Base-by-base conservation (phyloP, 495 filamentous ascomycete genomes). In the Talaromyces nanjingensis region DNA sequence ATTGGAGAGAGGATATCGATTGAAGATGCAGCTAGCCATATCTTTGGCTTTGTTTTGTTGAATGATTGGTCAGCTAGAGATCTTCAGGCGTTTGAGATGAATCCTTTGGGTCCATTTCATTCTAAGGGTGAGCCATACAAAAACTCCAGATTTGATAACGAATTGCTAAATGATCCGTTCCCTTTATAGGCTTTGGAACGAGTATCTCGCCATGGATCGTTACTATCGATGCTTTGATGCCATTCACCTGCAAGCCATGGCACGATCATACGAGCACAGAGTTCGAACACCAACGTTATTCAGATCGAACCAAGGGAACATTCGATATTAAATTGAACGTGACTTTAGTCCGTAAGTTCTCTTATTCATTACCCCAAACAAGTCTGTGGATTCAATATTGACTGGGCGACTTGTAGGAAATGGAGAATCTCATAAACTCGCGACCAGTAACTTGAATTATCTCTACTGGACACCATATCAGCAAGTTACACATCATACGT, bases 1-100 rank as follows among this genome's bases (percentile, higher is more conserved):
- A 24, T 25, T 1, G 31, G 63, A 0, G 54, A 68, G 42, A 66
- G 69, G 14, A 25, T 75, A 20, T 66, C 65, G 16, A 70, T 73
- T 0, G 68, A 65, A 25, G 75, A 89, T 52, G 92, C 92, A 1
- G 83, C 86, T 37, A 83, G 90, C 29, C 72, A 83, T 69, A 79
- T 96, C n/a, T 94, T 96, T 71, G 92, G 92, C 1, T 80, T 91
- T 45, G 91, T 96, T 5, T 73, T 96, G 59, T 74, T 96, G 74
- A 96, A 96, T 72, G 91, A 96, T 70, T 96, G 92, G 92, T 56
- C 53, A 14, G 72, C 71, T 16, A 71, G 74, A n/a, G 72, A 77
- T 65, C 70, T 77, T 64, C 74, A 77, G 65, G 66, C 64, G 20
- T 66, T 65, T 8, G 74, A 77, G 57, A 77, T 76, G 72, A 59